Percentiles rank a stretch among this genome's conserved stretches.
These are phyloP conservation scores for Populus davidiana DNA, from an alignment of 345 rosid species.

Conservation along the genomic window DNA sequence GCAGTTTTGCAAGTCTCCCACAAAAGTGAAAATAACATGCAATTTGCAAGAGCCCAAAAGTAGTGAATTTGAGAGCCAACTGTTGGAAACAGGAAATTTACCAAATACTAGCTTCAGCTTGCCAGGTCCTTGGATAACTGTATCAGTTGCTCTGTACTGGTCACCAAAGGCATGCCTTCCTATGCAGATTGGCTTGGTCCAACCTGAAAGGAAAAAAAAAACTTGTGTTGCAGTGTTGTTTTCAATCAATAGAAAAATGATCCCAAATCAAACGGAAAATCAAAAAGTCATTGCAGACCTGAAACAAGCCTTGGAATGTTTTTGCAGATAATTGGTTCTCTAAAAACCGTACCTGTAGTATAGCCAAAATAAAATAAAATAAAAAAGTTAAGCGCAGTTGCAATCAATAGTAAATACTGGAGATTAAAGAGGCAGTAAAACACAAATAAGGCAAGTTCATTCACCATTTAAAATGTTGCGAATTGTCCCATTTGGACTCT, in stretches of 20 bases:
- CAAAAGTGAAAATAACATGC: background rate
- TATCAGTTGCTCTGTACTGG: conserved; percentile 89
- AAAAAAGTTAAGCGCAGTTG: background rate
- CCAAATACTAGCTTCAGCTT: conserved; percentile 86
- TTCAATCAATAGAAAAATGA: background rate
- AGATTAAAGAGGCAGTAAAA: background rate
- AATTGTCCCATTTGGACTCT: conserved; percentile 35
- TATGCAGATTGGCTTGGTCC: conserved; percentile 97
- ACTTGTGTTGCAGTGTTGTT: background rate
- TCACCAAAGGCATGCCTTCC: conserved; percentile 99
- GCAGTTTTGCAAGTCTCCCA: background rate
- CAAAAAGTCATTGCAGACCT: conserved; percentile 39
- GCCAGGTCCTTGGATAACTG: conserved; percentile 83
- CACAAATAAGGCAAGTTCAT: background rate
- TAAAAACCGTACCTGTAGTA: conserved; percentile 84
- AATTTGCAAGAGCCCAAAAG: background rate
- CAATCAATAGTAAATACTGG: background rate
- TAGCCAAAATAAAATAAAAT: background rate
- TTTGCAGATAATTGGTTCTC: conserved; percentile 96
- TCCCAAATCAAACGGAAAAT: background rate
- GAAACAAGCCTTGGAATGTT: conserved; percentile 83
- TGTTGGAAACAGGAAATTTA: conserved; percentile 18
- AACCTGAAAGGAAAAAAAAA: conserved; percentile 41
- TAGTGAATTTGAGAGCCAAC: background rate
- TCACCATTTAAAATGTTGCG: conserved; percentile 34